These are phyloP conservation scores for Macaranga tanarius DNA, from an alignment of 441 rosid genomes.

Conservation along the genomic window DNA sequence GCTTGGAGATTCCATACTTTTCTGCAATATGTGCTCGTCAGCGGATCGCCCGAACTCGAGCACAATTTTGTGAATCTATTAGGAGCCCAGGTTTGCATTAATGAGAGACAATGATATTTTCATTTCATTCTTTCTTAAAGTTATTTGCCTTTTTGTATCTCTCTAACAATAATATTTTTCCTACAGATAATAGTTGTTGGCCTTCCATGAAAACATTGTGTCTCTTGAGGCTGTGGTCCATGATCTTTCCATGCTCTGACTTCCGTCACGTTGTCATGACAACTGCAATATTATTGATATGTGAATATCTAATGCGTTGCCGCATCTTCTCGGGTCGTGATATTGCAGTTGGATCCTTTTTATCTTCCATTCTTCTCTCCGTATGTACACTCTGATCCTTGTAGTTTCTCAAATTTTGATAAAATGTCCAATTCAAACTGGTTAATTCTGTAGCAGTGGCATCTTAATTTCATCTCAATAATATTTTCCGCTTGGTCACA, in stretches of 20 bases:
- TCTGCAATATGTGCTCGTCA: slow-evolving; percentile 97
- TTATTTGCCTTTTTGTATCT: slow-evolving; percentile 13
- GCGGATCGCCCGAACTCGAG: slow-evolving; percentile 58
- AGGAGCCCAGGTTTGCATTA: slow-evolving; percentile 61
- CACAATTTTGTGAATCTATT: slow-evolving; percentile 66
- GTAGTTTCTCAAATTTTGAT: not conserved
- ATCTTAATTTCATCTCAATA: too few species aligned
- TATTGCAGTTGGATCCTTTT: slow-evolving; percentile 79
- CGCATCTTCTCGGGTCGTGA: slow-evolving; percentile 76
- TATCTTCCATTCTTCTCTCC: slow-evolving; percentile 76
- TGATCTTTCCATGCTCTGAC: slow-evolving; percentile 93
- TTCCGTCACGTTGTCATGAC: slow-evolving; percentile 93
- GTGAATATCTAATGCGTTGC: slow-evolving; percentile 92
- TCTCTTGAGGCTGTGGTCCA: slow-evolving; percentile 85
- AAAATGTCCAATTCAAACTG: not conserved
- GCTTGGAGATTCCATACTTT: slow-evolving; percentile 85
- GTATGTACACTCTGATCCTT: slow-evolving; percentile 41
- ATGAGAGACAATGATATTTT: slow-evolving; percentile 10
- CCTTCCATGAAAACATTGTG: slow-evolving; percentile 82
- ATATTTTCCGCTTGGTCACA: not conserved
- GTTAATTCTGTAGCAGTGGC: not conserved
- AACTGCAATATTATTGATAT: slow-evolving; percentile 73
- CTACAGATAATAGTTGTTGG: slow-evolving; percentile 75
- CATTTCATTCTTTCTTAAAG: not conserved
- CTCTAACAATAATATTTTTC: slow-evolving; percentile 16